Evolutionary conservation across 768 basidiomycete genomes (phyloP), one percentile per base, ranked within the genome.

Genomic region (Phanerochaete sordida): DNA sequence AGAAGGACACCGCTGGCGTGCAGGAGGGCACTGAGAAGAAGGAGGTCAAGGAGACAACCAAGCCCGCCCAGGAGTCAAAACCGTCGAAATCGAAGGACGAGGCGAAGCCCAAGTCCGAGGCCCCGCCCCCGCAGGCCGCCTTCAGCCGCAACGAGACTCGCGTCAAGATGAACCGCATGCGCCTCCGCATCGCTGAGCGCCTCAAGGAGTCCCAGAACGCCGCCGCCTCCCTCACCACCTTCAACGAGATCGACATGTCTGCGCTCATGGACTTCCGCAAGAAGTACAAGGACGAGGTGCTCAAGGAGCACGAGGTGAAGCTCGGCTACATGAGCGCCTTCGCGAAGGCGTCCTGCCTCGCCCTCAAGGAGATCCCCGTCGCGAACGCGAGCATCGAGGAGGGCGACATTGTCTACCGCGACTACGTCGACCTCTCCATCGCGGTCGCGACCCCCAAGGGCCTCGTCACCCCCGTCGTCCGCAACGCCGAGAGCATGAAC

Each of bases 231-330:
- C 76, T 98, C 61, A 98, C 97, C 33, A 98, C 96, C 26, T 99
- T 99, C 84, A 98, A 99, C 79, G 96, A 99, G 77, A 93, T 99
- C 71, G 96, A 98, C 79, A 98, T 99, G 96, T 95, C 93, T 44
- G 88, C 91, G 45, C 78, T 98, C 58, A 91, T 97, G 79, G 87
- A 89, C 44, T 86, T 98, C 87, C 91, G 96, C 68, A 85, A 88
- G 72, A 85, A 88, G 72, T 95, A 94, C 85, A 98, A 98, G 81
- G 95, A 97, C 64, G 79, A 83, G 46, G 79, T 98, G 39, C 79
- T 94, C 46, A 97, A 98, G 74, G 84, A 87, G 70, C 90, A 95
- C 66, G 95, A 94, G 53, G 88, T 98, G 73, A 98, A 98, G 75
- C 84, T 99, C 63, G 96, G 97, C 16, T 98, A 91, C 84, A 99